A percentile compares a stretch with the other conserved stretches of the same genome.
Evolutionary conservation across 495 filamentous ascomycete species (phyloP).

Genomic region (Astrocystis sublimbata): DNA sequence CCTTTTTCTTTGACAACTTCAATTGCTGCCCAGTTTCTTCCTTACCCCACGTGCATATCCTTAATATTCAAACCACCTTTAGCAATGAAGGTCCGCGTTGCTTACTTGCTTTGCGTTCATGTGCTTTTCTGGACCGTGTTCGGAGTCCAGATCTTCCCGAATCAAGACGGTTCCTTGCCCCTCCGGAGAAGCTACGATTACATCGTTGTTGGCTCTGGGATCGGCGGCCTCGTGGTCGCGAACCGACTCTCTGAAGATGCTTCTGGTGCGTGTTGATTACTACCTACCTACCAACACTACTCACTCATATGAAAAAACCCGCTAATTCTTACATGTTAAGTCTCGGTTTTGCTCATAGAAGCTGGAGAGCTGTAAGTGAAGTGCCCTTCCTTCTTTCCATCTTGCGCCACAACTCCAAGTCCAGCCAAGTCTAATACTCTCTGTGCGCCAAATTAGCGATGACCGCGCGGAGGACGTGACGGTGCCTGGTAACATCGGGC

Average conservation of each 20-base stretch:
- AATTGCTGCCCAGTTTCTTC: too few species aligned
- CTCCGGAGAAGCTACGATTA: constrained; percentile 47
- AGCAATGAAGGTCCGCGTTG: neutral
- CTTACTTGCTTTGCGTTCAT: constrained; percentile 10
- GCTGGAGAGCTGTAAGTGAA: constrained; percentile 44
- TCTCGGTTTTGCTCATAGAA: constrained; percentile 43
- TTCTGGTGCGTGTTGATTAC: constrained; percentile 30
- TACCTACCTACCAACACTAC: too few species aligned
- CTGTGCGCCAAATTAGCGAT: constrained; percentile 29
- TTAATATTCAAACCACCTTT: neutral
- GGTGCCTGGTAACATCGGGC: constrained; percentile 35
- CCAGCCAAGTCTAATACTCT: constrained; percentile 11
- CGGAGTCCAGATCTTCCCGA: constrained; percentile 15
- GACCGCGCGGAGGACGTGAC: constrained; percentile 33
- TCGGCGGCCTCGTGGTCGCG: constrained; percentile 54
- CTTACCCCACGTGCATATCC: too few species aligned
- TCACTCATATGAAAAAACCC: neutral
- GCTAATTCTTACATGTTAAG: neutral
- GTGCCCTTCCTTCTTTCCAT: neutral
- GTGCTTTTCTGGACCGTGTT: constrained; percentile 15
- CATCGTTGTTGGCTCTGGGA: constrained; percentile 56
- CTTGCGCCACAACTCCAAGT: too few species aligned
- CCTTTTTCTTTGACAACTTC: neutral
- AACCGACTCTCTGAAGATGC: constrained; percentile 53
- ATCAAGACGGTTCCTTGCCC: constrained; percentile 12